phyloP scores from a whole-genome alignment of 768 basidiomycete genomes.

The Collybia nuda region DNA sequence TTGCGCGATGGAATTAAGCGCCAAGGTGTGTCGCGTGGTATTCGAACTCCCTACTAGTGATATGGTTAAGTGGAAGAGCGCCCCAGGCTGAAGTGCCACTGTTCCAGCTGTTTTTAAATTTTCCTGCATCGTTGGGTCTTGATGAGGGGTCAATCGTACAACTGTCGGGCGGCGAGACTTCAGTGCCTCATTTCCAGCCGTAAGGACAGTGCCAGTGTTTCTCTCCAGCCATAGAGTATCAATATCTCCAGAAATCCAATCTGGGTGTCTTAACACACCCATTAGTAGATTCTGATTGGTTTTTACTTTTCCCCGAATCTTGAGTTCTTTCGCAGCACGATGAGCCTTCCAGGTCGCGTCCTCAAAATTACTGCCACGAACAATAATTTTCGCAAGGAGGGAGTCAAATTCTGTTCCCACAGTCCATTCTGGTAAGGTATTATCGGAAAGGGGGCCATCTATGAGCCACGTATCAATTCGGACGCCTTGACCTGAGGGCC shows the following conservation, averaged over 20 bases:
- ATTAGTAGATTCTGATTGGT: slow-evolving; percentile 31
- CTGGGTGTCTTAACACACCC: slow-evolving; percentile 28
- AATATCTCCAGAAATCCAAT: slow-evolving; percentile 27
- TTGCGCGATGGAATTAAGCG: slow-evolving; percentile 28
- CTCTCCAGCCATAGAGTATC: slow-evolving; percentile 39
- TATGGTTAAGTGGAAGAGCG: slow-evolving; percentile 31
- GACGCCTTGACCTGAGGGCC: slow-evolving; percentile 85
- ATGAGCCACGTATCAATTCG: slow-evolving; percentile 85
- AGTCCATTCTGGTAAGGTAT: slow-evolving; percentile 27
- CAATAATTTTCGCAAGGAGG: slow-evolving; percentile 82
- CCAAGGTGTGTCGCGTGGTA: slow-evolving; percentile 27
- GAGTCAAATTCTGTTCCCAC: slow-evolving; percentile 83
- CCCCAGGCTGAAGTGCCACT: slow-evolving; percentile 32
- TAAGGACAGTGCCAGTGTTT: slow-evolving; percentile 20
- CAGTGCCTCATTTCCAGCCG: slow-evolving; percentile 12
- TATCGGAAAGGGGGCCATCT: slow-evolving; percentile 54
- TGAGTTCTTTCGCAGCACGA: slow-evolving; percentile 80
- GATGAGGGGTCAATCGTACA: neutral
- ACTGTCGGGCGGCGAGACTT: neutral
- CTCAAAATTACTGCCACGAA: slow-evolving; percentile 78
- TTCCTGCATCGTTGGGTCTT: neutral
- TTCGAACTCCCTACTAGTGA: slow-evolving; percentile 7
- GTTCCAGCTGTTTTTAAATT: neutral
- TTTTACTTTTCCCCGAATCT: slow-evolving; percentile 55
- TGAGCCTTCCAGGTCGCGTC: slow-evolving; percentile 83